Evolutionary conservation across 2,329 filamentous ascomycete species (phyloP).

Genomic region (Nemania sp.): DNA sequence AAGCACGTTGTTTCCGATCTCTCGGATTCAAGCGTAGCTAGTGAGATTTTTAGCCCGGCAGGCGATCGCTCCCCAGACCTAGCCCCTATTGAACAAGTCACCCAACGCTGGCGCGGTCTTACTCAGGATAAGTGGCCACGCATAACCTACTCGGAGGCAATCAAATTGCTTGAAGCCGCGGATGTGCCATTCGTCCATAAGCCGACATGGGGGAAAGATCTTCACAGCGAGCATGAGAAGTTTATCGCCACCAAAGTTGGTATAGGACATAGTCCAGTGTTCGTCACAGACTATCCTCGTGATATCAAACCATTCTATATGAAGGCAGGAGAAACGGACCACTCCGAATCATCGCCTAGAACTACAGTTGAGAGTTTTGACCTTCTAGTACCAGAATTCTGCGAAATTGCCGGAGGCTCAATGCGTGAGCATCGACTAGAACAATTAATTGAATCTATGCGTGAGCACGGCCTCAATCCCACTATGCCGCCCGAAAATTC

Average conservation of each 20-base stretch:
- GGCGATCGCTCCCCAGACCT: conserved; percentile 59
- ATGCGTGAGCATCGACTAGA: conserved; percentile 85
- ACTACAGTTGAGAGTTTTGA: conserved; percentile 90
- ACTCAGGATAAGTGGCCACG: conserved; percentile 74
- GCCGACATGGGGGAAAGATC: conserved; percentile 77
- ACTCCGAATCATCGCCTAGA: conserved; percentile 40
- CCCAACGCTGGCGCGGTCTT: conserved; percentile 79
- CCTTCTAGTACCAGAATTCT: conserved; percentile 84
- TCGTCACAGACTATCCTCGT: conserved; percentile 93
- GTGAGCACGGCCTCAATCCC: conserved; percentile 70
- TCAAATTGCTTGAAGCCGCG: conserved; percentile 73
- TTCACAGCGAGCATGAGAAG: conserved; percentile 93
- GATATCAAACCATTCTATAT: conserved; percentile 94
- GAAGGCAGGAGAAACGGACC: conserved; percentile 52
- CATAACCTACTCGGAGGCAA: conserved; percentile 84
- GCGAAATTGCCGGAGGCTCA: conserved; percentile 89
- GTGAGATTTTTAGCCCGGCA: conserved; percentile 58
- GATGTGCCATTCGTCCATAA: conserved; percentile 72
- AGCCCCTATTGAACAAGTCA: conserved; percentile 64
- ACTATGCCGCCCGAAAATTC: conserved; percentile 42
- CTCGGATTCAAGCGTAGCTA: conserved; percentile 56
- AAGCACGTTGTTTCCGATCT: conserved; percentile 61
- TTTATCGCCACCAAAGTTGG: conserved; percentile 76
- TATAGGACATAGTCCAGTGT: conserved; percentile 74
- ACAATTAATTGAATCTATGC: conserved; percentile 77